Evolutionary conservation across 805 yeast species (phyloP).

Genomic region (Ogataea glucozyma): DNA sequence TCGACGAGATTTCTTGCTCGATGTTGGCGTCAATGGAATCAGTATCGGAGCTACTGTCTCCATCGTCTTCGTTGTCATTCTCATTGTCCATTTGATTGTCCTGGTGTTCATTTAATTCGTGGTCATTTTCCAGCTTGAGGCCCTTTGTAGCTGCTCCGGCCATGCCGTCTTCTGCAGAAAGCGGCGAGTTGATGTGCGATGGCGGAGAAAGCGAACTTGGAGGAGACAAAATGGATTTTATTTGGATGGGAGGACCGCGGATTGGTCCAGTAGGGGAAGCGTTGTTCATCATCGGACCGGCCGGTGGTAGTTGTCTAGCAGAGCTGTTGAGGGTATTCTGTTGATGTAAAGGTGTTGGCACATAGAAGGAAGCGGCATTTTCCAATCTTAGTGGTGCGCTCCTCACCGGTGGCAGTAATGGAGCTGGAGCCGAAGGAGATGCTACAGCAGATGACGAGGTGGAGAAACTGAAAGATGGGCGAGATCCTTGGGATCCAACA

Average conservation of each 20-base stretch:
- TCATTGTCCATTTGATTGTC: conserved; percentile 1
- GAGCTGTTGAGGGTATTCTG: too few relatives aligned
- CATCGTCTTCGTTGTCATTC: conserved; percentile 8
- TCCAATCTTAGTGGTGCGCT: background rate
- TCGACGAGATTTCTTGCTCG: conserved; percentile 9
- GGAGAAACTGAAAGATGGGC: conserved; percentile 1
- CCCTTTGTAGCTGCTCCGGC: background rate
- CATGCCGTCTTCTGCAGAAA: conserved; percentile 3
- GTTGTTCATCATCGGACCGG: conserved; percentile 1
- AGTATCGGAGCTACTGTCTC: conserved; percentile 9
- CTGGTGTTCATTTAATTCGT: background rate
- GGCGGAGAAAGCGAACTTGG: conserved; percentile 9
- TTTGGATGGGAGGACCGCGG: conserved; percentile 3
- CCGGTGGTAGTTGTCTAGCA: background rate
- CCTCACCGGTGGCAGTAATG: conserved; percentile 2
- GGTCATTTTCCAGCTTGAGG: background rate
- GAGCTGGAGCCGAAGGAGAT: conserved; percentile 1
- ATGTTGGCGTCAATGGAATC: conserved; percentile 14
- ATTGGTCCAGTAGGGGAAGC: background rate
- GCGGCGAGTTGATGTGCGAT: conserved; percentile 6
- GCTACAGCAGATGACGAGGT: background rate
- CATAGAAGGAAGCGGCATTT: conserved; percentile 4
- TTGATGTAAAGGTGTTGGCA: conserved; percentile 2
- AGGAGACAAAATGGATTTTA: conserved; percentile 2
- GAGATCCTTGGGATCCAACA: conserved; percentile 3